Evolutionary conservation across 2,329 filamentous ascomycete species (phyloP), one percentile per base, ranked within the genome.

Genomic region (Pseudogymnoascus verrucosus): DNA sequence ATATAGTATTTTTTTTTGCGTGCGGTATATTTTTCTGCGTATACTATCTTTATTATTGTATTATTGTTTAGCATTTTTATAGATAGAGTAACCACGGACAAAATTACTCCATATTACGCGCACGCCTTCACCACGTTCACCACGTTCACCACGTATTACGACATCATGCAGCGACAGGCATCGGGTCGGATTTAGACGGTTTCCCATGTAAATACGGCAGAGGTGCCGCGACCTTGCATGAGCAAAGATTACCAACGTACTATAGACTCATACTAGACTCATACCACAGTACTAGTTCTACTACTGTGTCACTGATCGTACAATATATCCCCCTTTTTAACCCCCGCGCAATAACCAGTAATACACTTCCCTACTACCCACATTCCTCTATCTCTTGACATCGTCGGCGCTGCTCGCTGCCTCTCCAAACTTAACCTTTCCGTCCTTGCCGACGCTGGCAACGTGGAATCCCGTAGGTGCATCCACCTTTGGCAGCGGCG

Each of bases 391-490:
- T 23, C 26, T 28, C 40, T 60, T 63, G 23, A 60, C 47, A 40
- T 36, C 36, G n/a, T 63, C 28, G 8, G 28, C 26, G 12, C 28
- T 12, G 42, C 14, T 39, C 51, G 57, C 47, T 23, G 66, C 62
- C 21, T 72, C 69, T 39, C 65, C 70, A 69, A 91, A 86, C 39
- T 79, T 78, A n/a, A 88, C 86, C 74, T 88, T 89, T 16, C 87
- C 88, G 67, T 86, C 83, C 68, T 79, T 78, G 14, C 78, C 78
- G 31, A 87, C 80, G 39, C 77, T 81, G 0, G 84, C 85, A 47
- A 88, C 77, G 62, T 82, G 80, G 59, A 87, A 77, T 1, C 77
- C 79, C 3, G 78, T 77, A 0, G 77, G 75, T 1, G 75, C 74
- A 51, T 77, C 68, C 14, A 68, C 73, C 44, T 71, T 71, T 40